A percentile compares a stretch with the other conserved stretches of the same genome.
These are phyloP conservation scores for Corylus heterophylla DNA, from an alignment of 306 rosid genomes.

Conservation along the genomic window DNA sequence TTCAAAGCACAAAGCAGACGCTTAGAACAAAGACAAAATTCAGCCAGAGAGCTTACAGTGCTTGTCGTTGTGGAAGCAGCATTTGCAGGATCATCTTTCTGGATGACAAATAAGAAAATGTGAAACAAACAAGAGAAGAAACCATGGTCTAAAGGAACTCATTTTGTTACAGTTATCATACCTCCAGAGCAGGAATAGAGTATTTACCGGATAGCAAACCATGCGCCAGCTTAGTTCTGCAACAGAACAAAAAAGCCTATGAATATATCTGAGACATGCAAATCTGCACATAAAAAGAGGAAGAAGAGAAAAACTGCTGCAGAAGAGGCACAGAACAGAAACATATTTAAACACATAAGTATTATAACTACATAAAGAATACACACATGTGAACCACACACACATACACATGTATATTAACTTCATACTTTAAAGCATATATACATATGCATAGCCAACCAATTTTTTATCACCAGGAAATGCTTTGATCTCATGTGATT, in stretches of 20 bases:
- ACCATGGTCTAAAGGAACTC: conserved; percentile 12
- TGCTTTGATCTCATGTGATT: not conserved
- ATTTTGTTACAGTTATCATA: conserved; percentile 19
- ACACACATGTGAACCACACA: not conserved
- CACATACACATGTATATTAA: not conserved
- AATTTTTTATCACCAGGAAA: not conserved
- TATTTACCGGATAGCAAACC: conserved; percentile 87
- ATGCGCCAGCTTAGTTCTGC: conserved; percentile 79
- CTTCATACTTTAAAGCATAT: not conserved
- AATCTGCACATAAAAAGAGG: not conserved
- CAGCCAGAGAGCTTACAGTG: conserved; percentile 54
- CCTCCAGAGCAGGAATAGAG: conserved; percentile 69
- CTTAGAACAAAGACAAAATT: not conserved
- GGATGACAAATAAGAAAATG: conserved; percentile 28
- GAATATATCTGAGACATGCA: conserved; percentile 12
- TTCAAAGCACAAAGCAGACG: not conserved
- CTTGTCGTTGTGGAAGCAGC: conserved; percentile 45
- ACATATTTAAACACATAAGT: not conserved
- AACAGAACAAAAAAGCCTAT: conserved; percentile 23
- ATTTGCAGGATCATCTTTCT: conserved; percentile 58
- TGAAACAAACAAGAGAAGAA: conserved; percentile 12
- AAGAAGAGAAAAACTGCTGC: not conserved
- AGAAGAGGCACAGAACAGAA: not conserved
- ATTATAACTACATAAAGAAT: not conserved
- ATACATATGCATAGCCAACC: not conserved